Evolutionary conservation across 2,329 filamentous ascomycete genomes (phyloP).

Genomic region (Ustulina deusta): DNA sequence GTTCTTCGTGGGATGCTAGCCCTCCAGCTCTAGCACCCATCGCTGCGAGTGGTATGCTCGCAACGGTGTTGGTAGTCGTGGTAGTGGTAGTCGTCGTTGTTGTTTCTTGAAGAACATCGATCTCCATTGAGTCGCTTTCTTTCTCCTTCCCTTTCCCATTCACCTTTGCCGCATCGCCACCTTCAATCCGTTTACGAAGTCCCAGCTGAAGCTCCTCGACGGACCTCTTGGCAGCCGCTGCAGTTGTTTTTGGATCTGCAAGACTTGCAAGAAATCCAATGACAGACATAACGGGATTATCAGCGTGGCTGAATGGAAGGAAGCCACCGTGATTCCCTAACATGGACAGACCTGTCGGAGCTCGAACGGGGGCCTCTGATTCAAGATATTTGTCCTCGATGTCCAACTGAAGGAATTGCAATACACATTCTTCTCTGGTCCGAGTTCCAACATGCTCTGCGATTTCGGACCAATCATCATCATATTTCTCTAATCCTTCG

Average conservation of each 20-base stretch:
- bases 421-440: slow-evolving; percentile 93
- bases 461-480: slow-evolving; percentile 95
- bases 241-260: slow-evolving; percentile 89
- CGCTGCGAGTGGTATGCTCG: slow-evolving; percentile 85
- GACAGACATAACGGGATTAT: slow-evolving; percentile 97
- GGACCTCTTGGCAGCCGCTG: slow-evolving; percentile 88
- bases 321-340: slow-evolving; percentile 81
- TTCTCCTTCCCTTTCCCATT: slow-evolving; percentile 71
- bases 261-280: slow-evolving; percentile 93
- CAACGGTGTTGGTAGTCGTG: slow-evolving; percentile 64
- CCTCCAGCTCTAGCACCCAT: slow-evolving; percentile 88
- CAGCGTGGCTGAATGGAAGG: slow-evolving; percentile 89
- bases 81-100: slow-evolving; percentile 60
- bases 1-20: slow-evolving; percentile 94
- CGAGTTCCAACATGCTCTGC: slow-evolving; percentile 92
- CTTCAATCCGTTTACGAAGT: slow-evolving; percentile 82
- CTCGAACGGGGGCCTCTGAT: slow-evolving; percentile 70
- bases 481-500: slow-evolving; percentile 90
- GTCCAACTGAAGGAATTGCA: slow-evolving; percentile 95
- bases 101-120: slow-evolving; percentile 67
- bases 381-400: slow-evolving; percentile 98
- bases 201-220: slow-evolving; percentile 86
- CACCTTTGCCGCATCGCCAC: slow-evolving; percentile 59
- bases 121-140: slow-evolving; percentile 71
- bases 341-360: slow-evolving; percentile 70